Evolutionary conservation across 192 early-diverging fungal genomes (phyloP).

Genomic region (Backusella tuberculispora): DNA sequence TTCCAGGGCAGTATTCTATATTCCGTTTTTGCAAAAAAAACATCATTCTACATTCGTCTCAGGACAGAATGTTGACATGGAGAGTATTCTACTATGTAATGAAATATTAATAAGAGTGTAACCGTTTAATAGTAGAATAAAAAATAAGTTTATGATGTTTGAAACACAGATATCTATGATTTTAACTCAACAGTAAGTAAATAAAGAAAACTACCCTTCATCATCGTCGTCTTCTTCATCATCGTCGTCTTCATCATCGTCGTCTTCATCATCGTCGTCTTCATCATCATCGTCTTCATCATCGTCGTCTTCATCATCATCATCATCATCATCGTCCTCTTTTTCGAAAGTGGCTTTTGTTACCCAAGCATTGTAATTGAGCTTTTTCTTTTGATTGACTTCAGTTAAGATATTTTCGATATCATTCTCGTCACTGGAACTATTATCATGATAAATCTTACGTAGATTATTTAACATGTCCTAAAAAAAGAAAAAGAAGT

Average conservation of each 20-base stretch:
- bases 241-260: too few species aligned
- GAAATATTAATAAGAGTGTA: constrained; percentile 10
- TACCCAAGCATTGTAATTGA: constrained; percentile 26
- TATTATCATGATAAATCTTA: constrained; percentile 24
- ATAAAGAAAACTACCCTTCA: too few species aligned
- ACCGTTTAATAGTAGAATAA: neutral
- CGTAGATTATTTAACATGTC: neutral
- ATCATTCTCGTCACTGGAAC: constrained; percentile 9
- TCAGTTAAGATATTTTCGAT: constrained; percentile 7
- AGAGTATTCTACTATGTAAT: constrained; percentile 15
- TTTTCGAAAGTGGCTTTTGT: constrained; percentile 23
- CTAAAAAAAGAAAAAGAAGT: constrained; percentile 8
- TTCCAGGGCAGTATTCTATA: too few species aligned
- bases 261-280: too few species aligned
- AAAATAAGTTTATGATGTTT: neutral
- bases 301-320: too few species aligned
- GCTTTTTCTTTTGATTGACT: constrained; percentile 18
- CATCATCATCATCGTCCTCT: constrained; percentile 15
- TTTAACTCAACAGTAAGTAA: too few species aligned
- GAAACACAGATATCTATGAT: neutral
- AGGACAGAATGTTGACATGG: constrained; percentile 7
- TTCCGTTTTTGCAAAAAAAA: neutral
- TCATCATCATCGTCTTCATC: too few species aligned
- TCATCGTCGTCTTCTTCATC: too few species aligned
- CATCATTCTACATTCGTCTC: neutral